phyloP scores from a whole-genome alignment of 495 filamentous ascomycete species.

The Beverwykella pulmonaria region DNA sequence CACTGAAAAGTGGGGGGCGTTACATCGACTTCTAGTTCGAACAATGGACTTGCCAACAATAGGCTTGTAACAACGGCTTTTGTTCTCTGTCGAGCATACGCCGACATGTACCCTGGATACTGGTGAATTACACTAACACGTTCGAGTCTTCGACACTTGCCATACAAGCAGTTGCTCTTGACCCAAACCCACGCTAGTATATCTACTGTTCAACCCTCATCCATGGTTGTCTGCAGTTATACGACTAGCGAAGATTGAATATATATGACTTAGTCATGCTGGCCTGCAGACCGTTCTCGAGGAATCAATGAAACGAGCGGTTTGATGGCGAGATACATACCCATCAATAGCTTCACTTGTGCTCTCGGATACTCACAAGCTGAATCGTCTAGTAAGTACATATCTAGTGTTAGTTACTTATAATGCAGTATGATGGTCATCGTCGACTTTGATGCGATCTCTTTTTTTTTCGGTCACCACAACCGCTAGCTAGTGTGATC shows the following conservation, averaged over 20 bases:
- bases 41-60: conserved; percentile 29
- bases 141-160: neutral
- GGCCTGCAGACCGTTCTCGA: conserved; percentile 69
- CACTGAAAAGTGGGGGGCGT: conserved; percentile 29
- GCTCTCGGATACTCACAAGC: neutral
- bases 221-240: conserved; percentile 73
- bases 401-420: neutral
- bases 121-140: neutral
- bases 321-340: conserved; percentile 78
- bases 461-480: no score
- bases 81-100: neutral
- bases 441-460: no score
- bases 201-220: conserved; percentile 70
- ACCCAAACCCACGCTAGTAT: conserved; percentile 58
- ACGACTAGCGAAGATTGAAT: conserved; percentile 72
- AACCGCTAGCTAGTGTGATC: no score
- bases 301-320: conserved; percentile 57
- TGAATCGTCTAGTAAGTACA: neutral
- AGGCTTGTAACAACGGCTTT: conserved; percentile 21
- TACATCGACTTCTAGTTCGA: conserved; percentile 27
- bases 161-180: neutral
- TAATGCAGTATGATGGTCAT: no score
- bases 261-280: conserved; percentile 47
- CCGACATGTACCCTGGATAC: neutral
- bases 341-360: neutral